Evolutionary conservation across 495 filamentous ascomycete genomes (phyloP), one percentile per base, ranked within the genome.

Genomic region (Penicillium chermesinum): DNA sequence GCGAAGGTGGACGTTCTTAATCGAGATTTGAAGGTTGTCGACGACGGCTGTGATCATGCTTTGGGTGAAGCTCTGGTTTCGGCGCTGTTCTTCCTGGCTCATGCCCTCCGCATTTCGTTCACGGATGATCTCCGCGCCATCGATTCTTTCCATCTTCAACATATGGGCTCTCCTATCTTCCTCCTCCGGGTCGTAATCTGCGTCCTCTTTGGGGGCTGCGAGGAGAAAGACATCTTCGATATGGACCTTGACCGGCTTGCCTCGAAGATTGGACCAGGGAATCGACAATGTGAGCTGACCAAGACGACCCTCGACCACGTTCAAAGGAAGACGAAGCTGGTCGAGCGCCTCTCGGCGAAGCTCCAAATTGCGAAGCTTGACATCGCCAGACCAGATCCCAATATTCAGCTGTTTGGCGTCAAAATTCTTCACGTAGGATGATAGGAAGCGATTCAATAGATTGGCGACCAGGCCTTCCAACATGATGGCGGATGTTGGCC

Each of bases 341-440:
- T 98, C 93, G 55, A 98, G 83, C 14, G 93, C 93, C 73, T 98
- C 93, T 38, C 84, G 82, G 45, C 89, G 88, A 22, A 98, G 78
- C 67, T 98, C 89, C 33, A 98, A 84, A 52, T 96, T 84, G 30
- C 83, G 83, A 20, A 98, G 78, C 67, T 90, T 91, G 61, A 97
- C 91, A 71, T 98, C 91, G 45, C 94, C 94, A 6, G 86, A 91
- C 93, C 91, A 98, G 54, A 97, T 96, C 46, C 93, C 93, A 47
- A 97, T 88, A 61, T 96, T 96, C 39, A 98, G 79, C 73, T 98
- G 93, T 54, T 84, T 87, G 15, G 91, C 85, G 65, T 98, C 91
- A 62, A 98, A 97, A 67, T 98, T 98, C 76, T 93, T 90, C 64
- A 98, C 89, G 72, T 97, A 97, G 83, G 97, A 96, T 73, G 94